A percentile compares a stretch with the other conserved stretches of the same genome.
These are phyloP conservation scores for Hypoxylon rubiginosum DNA, from an alignment of 2,329 filamentous ascomycete genomes.

Conservation along the genomic window DNA sequence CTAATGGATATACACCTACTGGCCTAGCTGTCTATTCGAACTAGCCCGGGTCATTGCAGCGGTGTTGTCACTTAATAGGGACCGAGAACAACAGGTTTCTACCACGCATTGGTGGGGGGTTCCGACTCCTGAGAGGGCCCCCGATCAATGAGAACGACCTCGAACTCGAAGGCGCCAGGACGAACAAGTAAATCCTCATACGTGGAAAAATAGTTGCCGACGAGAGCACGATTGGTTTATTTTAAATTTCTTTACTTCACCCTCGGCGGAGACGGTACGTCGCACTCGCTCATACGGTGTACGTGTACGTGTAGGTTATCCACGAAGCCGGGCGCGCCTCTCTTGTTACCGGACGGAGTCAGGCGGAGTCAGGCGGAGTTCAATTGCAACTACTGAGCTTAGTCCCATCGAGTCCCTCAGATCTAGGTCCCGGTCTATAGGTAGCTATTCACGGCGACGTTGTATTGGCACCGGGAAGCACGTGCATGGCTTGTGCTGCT, in stretches of 20 bases:
- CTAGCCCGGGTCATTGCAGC: conserved; percentile 16
- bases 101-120: conserved; percentile 15
- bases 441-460: conserved; percentile 25
- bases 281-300: conserved; percentile 22
- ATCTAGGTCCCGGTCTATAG: conserved; percentile 3
- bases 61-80: conserved; percentile 20
- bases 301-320: conserved; percentile 24
- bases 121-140: conserved; percentile 4
- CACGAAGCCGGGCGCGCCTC: conserved; percentile 12
- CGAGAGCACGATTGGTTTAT: conserved; percentile 17
- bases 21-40: conserved; percentile 12
- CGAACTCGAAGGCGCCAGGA: conserved; percentile 3
- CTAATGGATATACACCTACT: conserved; percentile 23
- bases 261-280: conserved; percentile 25
- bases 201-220: conserved; percentile 6
- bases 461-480: conserved; percentile 17
- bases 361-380: conserved; percentile 19
- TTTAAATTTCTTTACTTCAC: conserved; percentile 11
- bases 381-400: conserved; percentile 16
- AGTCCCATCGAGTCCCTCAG: conserved; percentile 13
- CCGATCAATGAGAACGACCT: conserved; percentile 6
- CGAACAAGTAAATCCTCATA: conserved; percentile 6
- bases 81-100: conserved; percentile 14
- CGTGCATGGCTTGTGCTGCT: conserved; percentile 24
- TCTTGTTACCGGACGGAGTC: conserved; percentile 20